A percentile compares a stretch with the other conserved stretches of the same genome.
These are phyloP conservation scores for Salicornia ramosissima DNA, from an alignment of 148 eudicot species.

Conservation along the genomic window DNA sequence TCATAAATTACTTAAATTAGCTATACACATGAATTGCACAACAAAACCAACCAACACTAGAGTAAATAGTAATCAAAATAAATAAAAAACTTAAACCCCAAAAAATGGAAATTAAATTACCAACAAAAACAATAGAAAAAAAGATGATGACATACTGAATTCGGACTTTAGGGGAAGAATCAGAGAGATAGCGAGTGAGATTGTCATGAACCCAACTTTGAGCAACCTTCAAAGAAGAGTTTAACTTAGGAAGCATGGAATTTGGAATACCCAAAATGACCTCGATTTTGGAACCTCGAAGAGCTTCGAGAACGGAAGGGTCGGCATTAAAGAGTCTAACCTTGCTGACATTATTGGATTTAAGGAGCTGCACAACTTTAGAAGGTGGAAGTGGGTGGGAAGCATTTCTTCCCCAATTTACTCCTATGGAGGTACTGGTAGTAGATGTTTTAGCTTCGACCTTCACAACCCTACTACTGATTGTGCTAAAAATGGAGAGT, in stretches of 20 bases:
- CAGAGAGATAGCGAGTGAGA: slow-evolving; percentile 58
- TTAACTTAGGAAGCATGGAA: slow-evolving; percentile 53
- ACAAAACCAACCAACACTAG: no score
- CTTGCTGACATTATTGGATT: slow-evolving; percentile 54
- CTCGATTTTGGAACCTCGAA: slow-evolving; percentile 49
- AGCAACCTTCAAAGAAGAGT: slow-evolving; percentile 66
- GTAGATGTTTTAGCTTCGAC: not conserved
- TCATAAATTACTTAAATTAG: no score
- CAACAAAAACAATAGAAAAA: not conserved
- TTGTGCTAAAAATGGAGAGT: not conserved
- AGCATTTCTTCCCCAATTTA: slow-evolving; percentile 78
- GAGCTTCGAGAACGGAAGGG: slow-evolving; percentile 51
- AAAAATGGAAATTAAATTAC: not conserved
- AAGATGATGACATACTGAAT: slow-evolving; percentile 41
- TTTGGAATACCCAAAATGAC: slow-evolving; percentile 80
- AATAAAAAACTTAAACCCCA: not conserved
- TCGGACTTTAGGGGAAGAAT: slow-evolving; percentile 34
- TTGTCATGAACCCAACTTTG: slow-evolving; percentile 76
- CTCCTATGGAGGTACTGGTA: slow-evolving; percentile 50
- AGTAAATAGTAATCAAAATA: no score
- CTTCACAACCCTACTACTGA: not conserved
- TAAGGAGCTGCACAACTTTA: slow-evolving; percentile 59
- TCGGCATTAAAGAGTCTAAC: slow-evolving; percentile 59
- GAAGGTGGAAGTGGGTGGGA: slow-evolving; percentile 79
- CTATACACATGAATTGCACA: no score